These are phyloP conservation scores for Rubus parviflorus DNA, from an alignment of 306 rosid species.

Conservation along the genomic window DNA sequence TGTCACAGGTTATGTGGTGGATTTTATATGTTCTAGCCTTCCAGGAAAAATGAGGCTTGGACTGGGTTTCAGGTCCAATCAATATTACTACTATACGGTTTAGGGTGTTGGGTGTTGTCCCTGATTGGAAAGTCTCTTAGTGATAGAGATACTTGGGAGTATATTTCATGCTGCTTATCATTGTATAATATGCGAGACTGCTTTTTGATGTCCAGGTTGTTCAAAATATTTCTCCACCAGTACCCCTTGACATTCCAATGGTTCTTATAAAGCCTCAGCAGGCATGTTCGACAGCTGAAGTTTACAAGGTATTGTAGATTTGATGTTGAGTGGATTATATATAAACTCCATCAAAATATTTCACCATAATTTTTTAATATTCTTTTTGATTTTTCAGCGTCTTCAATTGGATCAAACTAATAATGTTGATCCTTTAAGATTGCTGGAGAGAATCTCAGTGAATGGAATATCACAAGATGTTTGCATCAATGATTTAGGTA, in stretches of 20 bases:
- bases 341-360: not conserved
- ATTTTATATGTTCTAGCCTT: not conserved
- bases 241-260: conserved; percentile 76
- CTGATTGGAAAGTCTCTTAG: not conserved
- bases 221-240: conserved; percentile 64
- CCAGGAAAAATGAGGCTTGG: not conserved
- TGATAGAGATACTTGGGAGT: not conserved
- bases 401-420: conserved; percentile 69
- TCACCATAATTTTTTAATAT: conserved; percentile 19
- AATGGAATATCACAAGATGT: conserved; percentile 81
- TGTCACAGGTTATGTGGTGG: not conserved
- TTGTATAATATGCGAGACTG: conserved; percentile 15
- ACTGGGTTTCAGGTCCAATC: not conserved
- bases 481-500: conserved; percentile 92
- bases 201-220: conserved; percentile 53
- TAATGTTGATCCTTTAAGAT: conserved; percentile 61
- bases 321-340: not conserved
- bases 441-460: conserved; percentile 72
- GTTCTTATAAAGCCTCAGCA: conserved; percentile 90
- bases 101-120: not conserved
- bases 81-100: not conserved
- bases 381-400: conserved; percentile 44
- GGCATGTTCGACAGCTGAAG: conserved; percentile 95
- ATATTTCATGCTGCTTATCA: not conserved
- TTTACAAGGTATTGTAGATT: conserved; percentile 73